Base-by-base conservation (phyloP, 78 protist genomes). In the Dictyostelium capitatum region DNA sequence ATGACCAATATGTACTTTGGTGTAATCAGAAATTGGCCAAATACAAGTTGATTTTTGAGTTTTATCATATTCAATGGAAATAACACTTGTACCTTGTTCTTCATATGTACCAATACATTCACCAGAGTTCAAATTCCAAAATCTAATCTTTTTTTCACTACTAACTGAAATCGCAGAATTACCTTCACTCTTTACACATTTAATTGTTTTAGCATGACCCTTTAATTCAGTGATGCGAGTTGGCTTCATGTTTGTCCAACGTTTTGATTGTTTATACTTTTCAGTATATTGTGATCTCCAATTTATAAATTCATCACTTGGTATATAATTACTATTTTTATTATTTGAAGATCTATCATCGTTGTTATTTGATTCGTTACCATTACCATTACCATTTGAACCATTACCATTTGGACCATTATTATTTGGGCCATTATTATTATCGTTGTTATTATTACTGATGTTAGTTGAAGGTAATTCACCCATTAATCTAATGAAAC, bases 1-100 rank as follows among this genome's bases (percentile, higher is more conserved):
- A 57, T 77, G 79, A n/a, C 93, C 93, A 54, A 87, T 51, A 6
- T 64, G 64, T 2, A 87, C 81, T 9, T 32, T 74, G 37, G 93
- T 87, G 51, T 77, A 87, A 32, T 87, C 93, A 28, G 93, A 72
- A 0, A 87, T 62, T 19, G 93, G 93, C 93, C 93, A 87, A 20
- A 87, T 87, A 30, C n/a, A 74, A 17, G 57, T 41, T 53, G 82
- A 64, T 51, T 51, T 87, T 9, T 41, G 20, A 3, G 83, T 43
- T 7, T 75, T 32, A 65, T 87, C 93, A 77, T 87, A 87, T 25
- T 74, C 93, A 0, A 87, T 30, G 1, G 93, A 87, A 6, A 87
- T 32, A 1, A 77, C 79, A 11, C 69, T 10, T 3, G 73, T 69
- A 7, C 30, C 4, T 0, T 79, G 4, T 6, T 87, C 79, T n/a